Conservation (phyloP, 441 rosid species). For the Gossypium lobatum region DNA sequence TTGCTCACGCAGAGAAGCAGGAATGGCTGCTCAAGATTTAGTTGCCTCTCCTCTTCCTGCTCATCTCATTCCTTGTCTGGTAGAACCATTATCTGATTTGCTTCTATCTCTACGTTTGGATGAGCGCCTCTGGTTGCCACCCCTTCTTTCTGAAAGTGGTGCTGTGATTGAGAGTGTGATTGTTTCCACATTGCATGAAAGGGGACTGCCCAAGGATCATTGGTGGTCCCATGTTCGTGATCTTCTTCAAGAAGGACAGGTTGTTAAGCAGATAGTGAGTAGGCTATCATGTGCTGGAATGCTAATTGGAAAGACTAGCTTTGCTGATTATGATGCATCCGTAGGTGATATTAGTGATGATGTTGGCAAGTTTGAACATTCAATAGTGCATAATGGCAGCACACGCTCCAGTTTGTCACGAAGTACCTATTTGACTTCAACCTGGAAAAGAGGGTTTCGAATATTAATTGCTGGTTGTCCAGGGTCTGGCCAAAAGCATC, state of each 20-base stretch:
- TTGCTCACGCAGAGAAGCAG: conserved; percentile 95
- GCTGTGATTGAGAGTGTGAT: conserved; percentile 50
- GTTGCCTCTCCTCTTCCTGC: conserved; percentile 76
- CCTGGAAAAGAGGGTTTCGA: conserved; percentile 61
- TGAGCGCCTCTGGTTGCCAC: conserved; percentile 78
- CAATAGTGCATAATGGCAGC: conserved; percentile 24
- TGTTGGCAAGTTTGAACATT: conserved; percentile 26
- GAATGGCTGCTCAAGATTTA: conserved; percentile 78
- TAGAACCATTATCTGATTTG: conserved; percentile 60
- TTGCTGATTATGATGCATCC: conserved; percentile 27
- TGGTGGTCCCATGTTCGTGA: conserved; percentile 67
- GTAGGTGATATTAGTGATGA: conserved; percentile 28
- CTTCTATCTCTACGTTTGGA: conserved; percentile 73
- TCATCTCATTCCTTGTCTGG: conserved; percentile 71
- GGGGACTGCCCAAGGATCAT: conserved; percentile 39
- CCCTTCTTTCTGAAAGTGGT: conserved; percentile 63
- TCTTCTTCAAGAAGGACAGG: conserved; percentile 59
- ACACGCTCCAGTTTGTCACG: conserved; percentile 23
- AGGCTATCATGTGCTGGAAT: conserved; percentile 58
- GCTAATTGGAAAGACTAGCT: conserved; percentile 44
- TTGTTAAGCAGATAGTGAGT: conserved; percentile 51
- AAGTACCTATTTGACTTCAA: conserved; percentile 34
- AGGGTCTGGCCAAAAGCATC: conserved; percentile 86
- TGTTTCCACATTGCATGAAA: conserved; percentile 50
- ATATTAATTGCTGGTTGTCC: conserved; percentile 74